These are phyloP conservation scores for Candida patagonica DNA, from an alignment of 805 yeast genomes.

Conservation along the genomic window DNA sequence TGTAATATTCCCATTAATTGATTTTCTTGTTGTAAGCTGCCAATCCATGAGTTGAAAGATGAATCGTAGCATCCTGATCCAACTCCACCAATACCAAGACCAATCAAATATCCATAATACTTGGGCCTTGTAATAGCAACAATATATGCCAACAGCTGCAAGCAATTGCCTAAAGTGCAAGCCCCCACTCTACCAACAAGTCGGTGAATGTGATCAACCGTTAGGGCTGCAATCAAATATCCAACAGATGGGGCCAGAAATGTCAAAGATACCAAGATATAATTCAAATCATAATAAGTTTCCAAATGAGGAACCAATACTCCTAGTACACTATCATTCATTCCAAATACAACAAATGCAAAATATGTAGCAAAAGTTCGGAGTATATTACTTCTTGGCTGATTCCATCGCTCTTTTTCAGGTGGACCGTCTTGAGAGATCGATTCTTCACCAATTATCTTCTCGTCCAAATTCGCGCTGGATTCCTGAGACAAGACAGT, in stretches of 20 bases:
- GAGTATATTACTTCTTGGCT: conserved; percentile 8
- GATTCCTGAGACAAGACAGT: too few species aligned
- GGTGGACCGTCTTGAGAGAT: too few species aligned
- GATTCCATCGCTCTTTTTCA: conserved; percentile 10
- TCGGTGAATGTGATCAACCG: conserved; percentile 35
- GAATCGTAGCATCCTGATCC: conserved; percentile 53
- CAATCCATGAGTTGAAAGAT: conserved; percentile 41
- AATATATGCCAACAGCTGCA: conserved; percentile 32
- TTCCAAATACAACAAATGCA: conserved; percentile 40
- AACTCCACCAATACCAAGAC: conserved; percentile 38
- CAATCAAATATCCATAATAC: conserved; percentile 31
- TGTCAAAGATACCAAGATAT: conserved; percentile 39
- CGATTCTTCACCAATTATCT: too few species aligned
- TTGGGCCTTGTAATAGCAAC: conserved; percentile 35
- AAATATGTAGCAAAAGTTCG: conserved; percentile 12
- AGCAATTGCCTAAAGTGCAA: conserved; percentile 27
- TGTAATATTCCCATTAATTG: conserved; percentile 54
- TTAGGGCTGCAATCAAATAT: conserved; percentile 43
- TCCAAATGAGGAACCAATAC: conserved; percentile 47
- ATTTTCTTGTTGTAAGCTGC: conserved; percentile 43
- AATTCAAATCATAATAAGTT: conserved; percentile 37
- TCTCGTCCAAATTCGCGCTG: too few species aligned
- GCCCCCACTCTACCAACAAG: conserved; percentile 42
- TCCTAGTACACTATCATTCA: conserved; percentile 54
- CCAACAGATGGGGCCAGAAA: conserved; percentile 48